These are phyloP conservation scores for Scenedesmus sp. DNA, from an alignment of 163 green algal species.

Conservation along the genomic window DNA sequence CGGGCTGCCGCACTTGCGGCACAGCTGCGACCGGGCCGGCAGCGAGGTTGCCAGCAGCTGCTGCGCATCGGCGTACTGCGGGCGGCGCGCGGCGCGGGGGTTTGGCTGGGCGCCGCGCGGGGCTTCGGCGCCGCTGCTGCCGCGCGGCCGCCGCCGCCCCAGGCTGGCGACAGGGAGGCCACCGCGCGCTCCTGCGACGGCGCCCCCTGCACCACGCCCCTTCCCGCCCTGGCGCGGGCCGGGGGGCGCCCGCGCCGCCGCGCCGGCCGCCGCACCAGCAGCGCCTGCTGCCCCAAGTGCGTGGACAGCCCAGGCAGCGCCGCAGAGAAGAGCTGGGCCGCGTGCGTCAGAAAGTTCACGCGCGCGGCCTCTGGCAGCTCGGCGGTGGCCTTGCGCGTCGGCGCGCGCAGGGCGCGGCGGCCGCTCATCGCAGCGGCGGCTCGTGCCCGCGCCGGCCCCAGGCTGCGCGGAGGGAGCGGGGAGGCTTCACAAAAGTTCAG, in stretches of 20 bases:
- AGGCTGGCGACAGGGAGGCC: no score
- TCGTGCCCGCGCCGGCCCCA: no score
- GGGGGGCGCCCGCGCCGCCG: no score
- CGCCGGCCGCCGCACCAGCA: constrained; percentile 22
- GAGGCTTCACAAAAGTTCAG: no score
- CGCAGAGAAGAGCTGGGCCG: constrained; percentile 11
- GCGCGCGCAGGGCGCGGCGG: constrained; percentile 3
- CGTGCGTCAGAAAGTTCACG: constrained; percentile 8
- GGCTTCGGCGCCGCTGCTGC: neutral
- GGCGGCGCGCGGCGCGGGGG: neutral
- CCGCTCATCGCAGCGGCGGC: no score
- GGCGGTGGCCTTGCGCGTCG: neutral
- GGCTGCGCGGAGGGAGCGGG: no score
- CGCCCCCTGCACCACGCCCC: no score
- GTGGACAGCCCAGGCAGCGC: constrained; percentile 36
- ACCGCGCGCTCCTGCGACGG: no score
- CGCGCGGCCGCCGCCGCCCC: no score
- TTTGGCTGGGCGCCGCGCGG: no score
- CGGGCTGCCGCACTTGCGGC: constrained; percentile 33
- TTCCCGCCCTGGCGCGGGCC: no score
- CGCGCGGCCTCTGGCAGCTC: constrained; percentile 22
- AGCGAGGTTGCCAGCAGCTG: constrained; percentile 17
- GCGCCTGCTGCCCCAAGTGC: constrained; percentile 27
- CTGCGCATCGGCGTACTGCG: constrained; percentile 21
- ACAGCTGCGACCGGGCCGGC: constrained; percentile 17